phyloP scores from a whole-genome alignment of 192 early-diverging fungal genomes.

The Jimgerdemannia flammicorona region DNA sequence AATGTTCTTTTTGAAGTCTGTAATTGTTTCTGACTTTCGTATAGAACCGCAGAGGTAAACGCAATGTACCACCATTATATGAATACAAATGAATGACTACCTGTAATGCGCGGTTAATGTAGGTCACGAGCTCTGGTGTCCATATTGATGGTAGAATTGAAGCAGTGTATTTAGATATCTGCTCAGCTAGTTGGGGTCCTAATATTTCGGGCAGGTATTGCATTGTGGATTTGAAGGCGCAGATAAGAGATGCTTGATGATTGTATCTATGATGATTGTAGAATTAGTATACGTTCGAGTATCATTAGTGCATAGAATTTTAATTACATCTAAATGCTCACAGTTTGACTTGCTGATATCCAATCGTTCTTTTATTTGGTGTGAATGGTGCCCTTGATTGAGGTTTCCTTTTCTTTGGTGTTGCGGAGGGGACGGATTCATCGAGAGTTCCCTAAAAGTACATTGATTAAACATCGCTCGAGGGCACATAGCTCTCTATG shows the following conservation, averaged over 20 bases:
- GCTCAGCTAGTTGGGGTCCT: background rate
- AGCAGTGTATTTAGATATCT: background rate
- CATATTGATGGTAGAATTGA: background rate
- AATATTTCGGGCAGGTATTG: background rate
- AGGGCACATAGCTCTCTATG: background rate
- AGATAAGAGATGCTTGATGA: background rate
- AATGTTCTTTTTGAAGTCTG: background rate
- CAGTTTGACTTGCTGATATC: background rate
- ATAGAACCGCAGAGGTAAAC: background rate
- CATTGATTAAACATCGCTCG: background rate
- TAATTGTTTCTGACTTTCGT: background rate
- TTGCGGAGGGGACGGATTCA: background rate
- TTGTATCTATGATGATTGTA: background rate
- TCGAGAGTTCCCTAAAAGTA: background rate
- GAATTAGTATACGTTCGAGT: background rate
- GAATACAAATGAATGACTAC: background rate
- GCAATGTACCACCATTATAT: background rate
- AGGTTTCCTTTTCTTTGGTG: background rate
- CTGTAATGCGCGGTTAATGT: background rate
- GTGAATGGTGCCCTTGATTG: constrained; percentile 3
- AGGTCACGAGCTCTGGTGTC: background rate
- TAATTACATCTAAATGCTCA: constrained; percentile 1
- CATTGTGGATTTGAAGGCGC: background rate
- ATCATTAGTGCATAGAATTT: background rate
- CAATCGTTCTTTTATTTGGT: background rate